Conservation (phyloP, 2,329 filamentous ascomycete genomes). For the Aspergillus hortae region DNA sequence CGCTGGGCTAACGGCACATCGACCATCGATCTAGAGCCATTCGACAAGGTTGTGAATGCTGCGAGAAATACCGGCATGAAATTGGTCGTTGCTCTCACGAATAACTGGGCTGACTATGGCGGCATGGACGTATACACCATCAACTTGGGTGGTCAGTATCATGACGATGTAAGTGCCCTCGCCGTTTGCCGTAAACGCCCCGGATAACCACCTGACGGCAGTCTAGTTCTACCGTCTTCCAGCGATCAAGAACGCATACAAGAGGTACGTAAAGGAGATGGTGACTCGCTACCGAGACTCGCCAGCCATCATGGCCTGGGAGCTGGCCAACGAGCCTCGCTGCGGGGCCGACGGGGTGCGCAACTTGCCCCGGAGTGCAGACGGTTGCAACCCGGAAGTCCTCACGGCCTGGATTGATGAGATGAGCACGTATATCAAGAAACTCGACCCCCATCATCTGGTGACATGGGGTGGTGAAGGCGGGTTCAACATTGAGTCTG, state of each 20-base stretch:
- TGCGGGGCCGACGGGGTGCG: constrained; percentile 10
- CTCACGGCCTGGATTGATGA: constrained; percentile 12
- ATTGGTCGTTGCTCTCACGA: constrained; percentile 10
- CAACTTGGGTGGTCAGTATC: constrained; percentile 11
- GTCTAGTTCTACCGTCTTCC: constrained; percentile 12
- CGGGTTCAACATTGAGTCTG: constrained; percentile 11
- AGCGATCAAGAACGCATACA: constrained; percentile 9
- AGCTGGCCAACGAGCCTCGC: constrained; percentile 9
- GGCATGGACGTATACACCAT: constrained; percentile 14
- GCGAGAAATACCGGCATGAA: constrained; percentile 11
- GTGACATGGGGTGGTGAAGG: constrained; percentile 16
- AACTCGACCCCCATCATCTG: constrained; percentile 11
- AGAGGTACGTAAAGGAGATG: constrained; percentile 13
- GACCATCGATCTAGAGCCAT: constrained; percentile 10
- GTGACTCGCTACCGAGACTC: constrained; percentile 1
- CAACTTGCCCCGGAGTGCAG: constrained; percentile 8
- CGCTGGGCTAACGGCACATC: constrained; percentile 12
- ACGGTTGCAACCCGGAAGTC: constrained; percentile 8
- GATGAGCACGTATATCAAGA: constrained; percentile 15
- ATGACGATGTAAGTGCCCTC: constrained; percentile 9
- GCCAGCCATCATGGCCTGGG: not conserved
- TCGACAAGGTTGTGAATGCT: constrained; percentile 14
- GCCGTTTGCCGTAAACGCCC: too few relatives aligned
- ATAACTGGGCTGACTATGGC: constrained; percentile 15
- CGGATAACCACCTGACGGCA: not conserved